Conservation (phyloP, 2,329 filamentous ascomycete genomes). For the Ophiostoma pallidulum region DNA sequence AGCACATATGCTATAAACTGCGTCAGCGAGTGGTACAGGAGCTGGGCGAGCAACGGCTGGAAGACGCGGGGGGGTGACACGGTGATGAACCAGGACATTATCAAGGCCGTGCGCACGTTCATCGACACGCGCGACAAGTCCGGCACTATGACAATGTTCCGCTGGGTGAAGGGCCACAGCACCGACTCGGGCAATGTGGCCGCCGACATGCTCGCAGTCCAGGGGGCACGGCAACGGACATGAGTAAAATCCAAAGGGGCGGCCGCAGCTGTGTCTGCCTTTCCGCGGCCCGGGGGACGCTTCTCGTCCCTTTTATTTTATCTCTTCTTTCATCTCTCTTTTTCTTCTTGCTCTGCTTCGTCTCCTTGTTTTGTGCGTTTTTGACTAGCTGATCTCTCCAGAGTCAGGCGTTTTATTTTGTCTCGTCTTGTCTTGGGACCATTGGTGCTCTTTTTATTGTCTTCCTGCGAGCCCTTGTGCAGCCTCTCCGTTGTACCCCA, state of each 20-base stretch:
- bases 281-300: not conserved
- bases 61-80: conserved; percentile 51
- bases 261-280: too few relatives aligned
- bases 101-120: conserved; percentile 60
- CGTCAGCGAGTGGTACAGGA: conserved; percentile 69
- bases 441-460: too few relatives aligned
- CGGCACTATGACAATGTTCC: conserved; percentile 58
- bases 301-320: not conserved
- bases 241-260: too few relatives aligned
- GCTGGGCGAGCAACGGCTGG: conserved; percentile 73
- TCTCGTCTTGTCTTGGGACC: too few relatives aligned
- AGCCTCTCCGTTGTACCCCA: too few relatives aligned
- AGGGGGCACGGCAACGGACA: conserved; percentile 38
- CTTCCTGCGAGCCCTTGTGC: too few relatives aligned
- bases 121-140: conserved; percentile 59
- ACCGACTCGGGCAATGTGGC: conserved; percentile 64
- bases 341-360: not conserved
- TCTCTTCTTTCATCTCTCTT: not conserved
- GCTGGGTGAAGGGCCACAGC: conserved; percentile 85
- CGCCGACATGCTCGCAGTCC: conserved; percentile 69
- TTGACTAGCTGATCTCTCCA: too few relatives aligned
- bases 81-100: conserved; percentile 81
- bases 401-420: too few relatives aligned
- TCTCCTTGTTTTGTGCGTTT: not conserved
- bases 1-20: conserved; percentile 88